Conservation (phyloP, 805 yeast genomes). For the Metschnikowia chrysomelidarum region DNA sequence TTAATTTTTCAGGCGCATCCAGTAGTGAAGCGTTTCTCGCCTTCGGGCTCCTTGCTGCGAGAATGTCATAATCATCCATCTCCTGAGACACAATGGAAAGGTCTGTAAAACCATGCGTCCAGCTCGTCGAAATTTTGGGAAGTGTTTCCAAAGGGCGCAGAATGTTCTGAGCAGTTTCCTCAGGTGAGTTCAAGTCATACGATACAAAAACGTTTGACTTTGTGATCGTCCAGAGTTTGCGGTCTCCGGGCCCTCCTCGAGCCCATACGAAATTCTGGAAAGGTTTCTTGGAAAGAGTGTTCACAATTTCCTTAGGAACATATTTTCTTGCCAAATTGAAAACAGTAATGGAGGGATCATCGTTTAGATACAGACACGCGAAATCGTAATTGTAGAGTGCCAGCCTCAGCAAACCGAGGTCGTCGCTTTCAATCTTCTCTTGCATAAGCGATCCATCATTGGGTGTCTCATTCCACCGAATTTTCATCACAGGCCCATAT, state of each 20-base stretch:
- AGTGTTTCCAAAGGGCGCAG: slow-evolving; percentile 48
- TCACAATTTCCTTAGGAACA: slow-evolving; percentile 68
- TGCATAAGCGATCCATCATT: slow-evolving; percentile 11
- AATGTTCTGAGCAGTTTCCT: slow-evolving; percentile 23
- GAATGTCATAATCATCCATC: slow-evolving; percentile 38
- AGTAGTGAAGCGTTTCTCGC: too few species aligned
- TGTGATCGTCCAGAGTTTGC: slow-evolving; percentile 40
- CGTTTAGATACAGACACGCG: slow-evolving; percentile 71
- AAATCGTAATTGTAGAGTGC: slow-evolving; percentile 58
- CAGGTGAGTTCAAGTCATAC: slow-evolving; percentile 28
- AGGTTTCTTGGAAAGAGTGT: slow-evolving; percentile 46
- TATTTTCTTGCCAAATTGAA: slow-evolving; percentile 70
- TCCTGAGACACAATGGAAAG: slow-evolving; percentile 54
- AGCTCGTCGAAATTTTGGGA: slow-evolving; percentile 49
- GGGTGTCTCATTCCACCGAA: slow-evolving; percentile 54
- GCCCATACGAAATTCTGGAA: slow-evolving; percentile 45
- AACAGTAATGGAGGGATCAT: slow-evolving; percentile 66
- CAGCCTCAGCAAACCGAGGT: slow-evolving; percentile 21
- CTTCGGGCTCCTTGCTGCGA: slow-evolving; percentile 7
- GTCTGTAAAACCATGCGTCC: slow-evolving; percentile 53
- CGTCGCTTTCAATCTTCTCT: slow-evolving; percentile 9
- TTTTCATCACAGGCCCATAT: slow-evolving; percentile 76
- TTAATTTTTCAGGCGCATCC: too few species aligned
- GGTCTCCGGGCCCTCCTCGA: slow-evolving; percentile 18
- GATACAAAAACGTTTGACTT: slow-evolving; percentile 39